Conservation (phyloP, 352 stramenopile genomes). For the Phytopythium ostracodes region DNA sequence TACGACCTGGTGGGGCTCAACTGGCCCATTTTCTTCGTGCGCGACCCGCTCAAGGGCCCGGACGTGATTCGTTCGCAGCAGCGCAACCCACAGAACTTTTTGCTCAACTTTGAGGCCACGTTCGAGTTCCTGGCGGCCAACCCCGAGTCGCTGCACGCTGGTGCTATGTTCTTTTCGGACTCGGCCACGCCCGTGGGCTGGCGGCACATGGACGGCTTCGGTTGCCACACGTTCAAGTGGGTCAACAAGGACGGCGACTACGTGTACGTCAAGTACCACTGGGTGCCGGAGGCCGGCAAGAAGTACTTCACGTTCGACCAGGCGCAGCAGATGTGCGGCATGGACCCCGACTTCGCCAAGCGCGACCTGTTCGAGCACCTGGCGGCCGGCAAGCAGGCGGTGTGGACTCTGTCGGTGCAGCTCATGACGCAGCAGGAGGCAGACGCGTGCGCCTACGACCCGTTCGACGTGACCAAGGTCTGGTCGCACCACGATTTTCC, state of each 20-base stretch:
- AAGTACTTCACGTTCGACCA: slow-evolving; percentile 72
- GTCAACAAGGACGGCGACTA: slow-evolving; percentile 58
- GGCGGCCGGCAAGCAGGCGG: slow-evolving; percentile 49
- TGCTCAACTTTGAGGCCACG: slow-evolving; percentile 80
- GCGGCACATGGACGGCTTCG: slow-evolving; percentile 88
- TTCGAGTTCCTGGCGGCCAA: slow-evolving; percentile 87
- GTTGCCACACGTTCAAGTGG: slow-evolving; percentile 87
- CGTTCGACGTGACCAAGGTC: slow-evolving; percentile 90
- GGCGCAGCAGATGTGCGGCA: slow-evolving; percentile 44
- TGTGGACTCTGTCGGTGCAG: slow-evolving; percentile 86
- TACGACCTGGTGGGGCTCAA: slow-evolving; percentile 90
- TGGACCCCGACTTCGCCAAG: slow-evolving; percentile 80
- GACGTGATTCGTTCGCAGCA: slow-evolving; percentile 91
- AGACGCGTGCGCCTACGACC: slow-evolving; percentile 48
- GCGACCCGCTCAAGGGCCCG: slow-evolving; percentile 89
- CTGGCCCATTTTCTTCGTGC: slow-evolving; percentile 90
- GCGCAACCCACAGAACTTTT: slow-evolving; percentile 70
- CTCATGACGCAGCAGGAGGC: slow-evolving; percentile 81
- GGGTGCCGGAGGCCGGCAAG: slow-evolving; percentile 84
- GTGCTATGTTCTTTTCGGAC: slow-evolving; percentile 84
- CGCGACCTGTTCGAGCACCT: slow-evolving; percentile 88
- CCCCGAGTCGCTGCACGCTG: slow-evolving; percentile 79
- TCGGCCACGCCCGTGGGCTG: slow-evolving; percentile 79
- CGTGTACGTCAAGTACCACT: slow-evolving; percentile 90
- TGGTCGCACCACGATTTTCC: slow-evolving; percentile 83